Base-by-base conservation (phyloP, 2,329 filamentous ascomycete species). In the Fusarium vanettenii region DNA sequence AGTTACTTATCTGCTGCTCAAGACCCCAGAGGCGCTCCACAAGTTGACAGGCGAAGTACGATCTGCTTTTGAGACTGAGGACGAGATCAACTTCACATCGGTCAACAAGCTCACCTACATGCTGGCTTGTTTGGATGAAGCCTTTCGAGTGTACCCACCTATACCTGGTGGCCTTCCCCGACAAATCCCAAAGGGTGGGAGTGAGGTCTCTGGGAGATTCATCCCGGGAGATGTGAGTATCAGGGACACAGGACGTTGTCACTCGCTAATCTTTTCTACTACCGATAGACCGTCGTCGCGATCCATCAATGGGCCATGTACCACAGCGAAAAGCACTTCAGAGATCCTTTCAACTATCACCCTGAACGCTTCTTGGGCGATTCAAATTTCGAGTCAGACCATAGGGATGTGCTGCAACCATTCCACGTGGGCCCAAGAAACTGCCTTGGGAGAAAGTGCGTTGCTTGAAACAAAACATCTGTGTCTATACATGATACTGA, bases 21-120 rank as follows among this genome's bases (percentile, higher is more conserved):
- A 48, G 6, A 80, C 84, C 60, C 82, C 81, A 0, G 60, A 76
- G 0, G 66, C 64, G 2, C 66, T 84, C 14, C 37, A 78, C 9
- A 84, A 79, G 57, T 60, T 87, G 16, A 78, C 78, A 4, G 29
- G 79, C 0, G 87, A 88, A 74, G 65, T 79, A 4, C 69, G 74
- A 9, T 56, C 64, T 3, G 27, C 50, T 6, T 76, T 77, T 20
- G 22, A 48, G 3, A 29, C 6, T 14, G 65, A 65, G 8, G 52
- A 70, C 1, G 72, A 77, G 4, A 74, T 78, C 20, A 67, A 52
- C 18, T 31, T 76, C 1, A 31, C 35, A 8, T 67, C 57, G 4
- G 69, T 76, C 8, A 48, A 70, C 16, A 33, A 69, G 16, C 57
- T 78, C 2, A 25, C 18, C 6, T 71, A 73, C 41, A 55, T 73